Conservation (phyloP, 2,329 filamentous ascomycete genomes). For the Cadophora sp. region DNA sequence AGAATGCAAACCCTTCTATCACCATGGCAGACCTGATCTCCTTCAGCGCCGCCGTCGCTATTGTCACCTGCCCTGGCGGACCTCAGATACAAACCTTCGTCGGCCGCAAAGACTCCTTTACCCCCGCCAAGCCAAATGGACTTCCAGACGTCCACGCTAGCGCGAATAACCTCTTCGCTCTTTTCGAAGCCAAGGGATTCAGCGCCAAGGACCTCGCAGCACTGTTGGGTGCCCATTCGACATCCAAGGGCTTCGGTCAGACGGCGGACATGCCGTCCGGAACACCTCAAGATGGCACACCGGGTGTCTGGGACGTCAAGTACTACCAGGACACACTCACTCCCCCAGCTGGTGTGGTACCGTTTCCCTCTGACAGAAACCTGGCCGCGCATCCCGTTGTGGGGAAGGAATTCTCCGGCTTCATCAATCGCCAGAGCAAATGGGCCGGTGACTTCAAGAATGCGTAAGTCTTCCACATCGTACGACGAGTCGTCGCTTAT, state of each 20-base stretch:
- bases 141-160: conserved; percentile 50
- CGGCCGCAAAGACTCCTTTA: conserved; percentile 53
- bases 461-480: conserved; percentile 1
- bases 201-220: conserved; percentile 25
- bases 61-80: conserved; percentile 57
- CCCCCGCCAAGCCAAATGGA: conserved; percentile 50
- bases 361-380: background rate
- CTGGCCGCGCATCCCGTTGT: background rate
- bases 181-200: conserved; percentile 59
- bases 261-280: background rate
- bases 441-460: background rate
- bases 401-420: background rate
- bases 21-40: background rate
- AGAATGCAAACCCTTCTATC: background rate
- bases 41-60: conserved; percentile 43
- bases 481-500: background rate
- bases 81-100: conserved; percentile 57
- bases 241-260: background rate
- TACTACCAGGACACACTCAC: conserved; percentile 52
- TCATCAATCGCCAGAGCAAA: background rate
- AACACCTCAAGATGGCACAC: conserved; percentile 28
- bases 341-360: background rate
- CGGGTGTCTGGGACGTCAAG: conserved; percentile 55
- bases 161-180: conserved; percentile 57
- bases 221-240: conserved; percentile 35